Evolutionary conservation across 495 filamentous ascomycete genomes (phyloP).

Genomic region (Tuber magnatum): DNA sequence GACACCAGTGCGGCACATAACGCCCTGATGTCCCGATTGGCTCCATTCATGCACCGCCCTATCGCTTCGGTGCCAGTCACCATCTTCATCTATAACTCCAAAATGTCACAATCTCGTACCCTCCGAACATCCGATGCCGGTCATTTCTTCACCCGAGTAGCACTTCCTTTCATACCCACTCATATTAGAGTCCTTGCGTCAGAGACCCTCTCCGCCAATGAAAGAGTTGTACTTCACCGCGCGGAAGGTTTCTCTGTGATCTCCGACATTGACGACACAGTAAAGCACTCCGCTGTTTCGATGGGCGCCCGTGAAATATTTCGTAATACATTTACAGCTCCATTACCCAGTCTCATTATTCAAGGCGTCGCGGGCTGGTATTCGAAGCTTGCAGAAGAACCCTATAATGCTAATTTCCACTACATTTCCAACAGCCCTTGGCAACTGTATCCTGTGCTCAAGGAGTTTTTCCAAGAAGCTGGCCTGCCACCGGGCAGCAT

Average conservation of each 20-base stretch:
- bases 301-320: conserved; percentile 88
- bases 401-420: conserved; percentile 35
- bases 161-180: conserved; percentile 82
- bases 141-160: conserved; percentile 70
- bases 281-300: conserved; percentile 88
- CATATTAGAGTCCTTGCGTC: conserved; percentile 80
- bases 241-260: conserved; percentile 77
- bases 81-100: conserved; percentile 69
- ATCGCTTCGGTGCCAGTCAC: conserved; percentile 67
- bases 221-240: conserved; percentile 69
- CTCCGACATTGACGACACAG: conserved; percentile 95
- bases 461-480: conserved; percentile 68
- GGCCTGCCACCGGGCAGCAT: conserved; percentile 80
- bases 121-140: conserved; percentile 75
- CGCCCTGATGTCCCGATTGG: conserved; percentile 75
- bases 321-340: conserved; percentile 85
- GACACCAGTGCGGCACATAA: conserved; percentile 73
- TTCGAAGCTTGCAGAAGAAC: conserved; percentile 50
- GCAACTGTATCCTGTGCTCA: conserved; percentile 82
- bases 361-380: conserved; percentile 91
- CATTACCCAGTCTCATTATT: conserved; percentile 70
- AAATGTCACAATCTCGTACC: conserved; percentile 67
- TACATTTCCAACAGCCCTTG: conserved; percentile 78
- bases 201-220: conserved; percentile 71
- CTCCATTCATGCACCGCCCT: conserved; percentile 80